Evolutionary conservation across 805 yeast species (phyloP).

Genomic region (Candida pseudoglaebosa): DNA sequence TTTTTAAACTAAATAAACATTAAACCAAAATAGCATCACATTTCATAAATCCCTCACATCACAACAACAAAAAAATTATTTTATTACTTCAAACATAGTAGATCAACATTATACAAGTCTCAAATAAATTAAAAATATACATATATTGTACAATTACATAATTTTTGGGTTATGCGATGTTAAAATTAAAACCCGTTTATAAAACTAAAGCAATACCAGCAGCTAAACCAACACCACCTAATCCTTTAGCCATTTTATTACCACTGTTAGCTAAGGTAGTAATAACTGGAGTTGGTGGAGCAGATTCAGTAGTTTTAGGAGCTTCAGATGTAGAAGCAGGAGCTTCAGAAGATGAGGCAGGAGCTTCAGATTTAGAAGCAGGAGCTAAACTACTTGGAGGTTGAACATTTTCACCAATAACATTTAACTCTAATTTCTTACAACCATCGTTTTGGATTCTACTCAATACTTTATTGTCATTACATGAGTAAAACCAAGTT

Average conservation of each 20-base stretch:
- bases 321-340: conserved; percentile 17
- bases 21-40: too few relatives aligned
- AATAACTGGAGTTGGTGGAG: conserved; percentile 11
- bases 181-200: too few relatives aligned
- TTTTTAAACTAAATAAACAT: too few relatives aligned
- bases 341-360: conserved; percentile 12
- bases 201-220: conserved; percentile 21
- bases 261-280: conserved; percentile 11
- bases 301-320: conserved; percentile 21
- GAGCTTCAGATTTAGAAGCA: not conserved
- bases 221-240: conserved; percentile 20
- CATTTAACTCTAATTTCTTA: conserved; percentile 1
- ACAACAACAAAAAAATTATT: too few relatives aligned
- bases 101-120: too few relatives aligned
- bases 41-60: too few relatives aligned
- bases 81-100: too few relatives aligned
- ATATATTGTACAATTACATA: too few relatives aligned
- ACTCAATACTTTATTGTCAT: not conserved
- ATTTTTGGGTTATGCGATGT: too few relatives aligned
- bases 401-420: conserved; percentile 3
- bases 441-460: not conserved
- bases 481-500: conserved; percentile 24
- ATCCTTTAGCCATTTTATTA: conserved; percentile 16
- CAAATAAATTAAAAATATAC: too few relatives aligned
- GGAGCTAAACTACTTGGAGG: conserved; percentile 19